phyloP scores from a whole-genome alignment of 768 basidiomycete species.

The Lepiota venenata region DNA sequence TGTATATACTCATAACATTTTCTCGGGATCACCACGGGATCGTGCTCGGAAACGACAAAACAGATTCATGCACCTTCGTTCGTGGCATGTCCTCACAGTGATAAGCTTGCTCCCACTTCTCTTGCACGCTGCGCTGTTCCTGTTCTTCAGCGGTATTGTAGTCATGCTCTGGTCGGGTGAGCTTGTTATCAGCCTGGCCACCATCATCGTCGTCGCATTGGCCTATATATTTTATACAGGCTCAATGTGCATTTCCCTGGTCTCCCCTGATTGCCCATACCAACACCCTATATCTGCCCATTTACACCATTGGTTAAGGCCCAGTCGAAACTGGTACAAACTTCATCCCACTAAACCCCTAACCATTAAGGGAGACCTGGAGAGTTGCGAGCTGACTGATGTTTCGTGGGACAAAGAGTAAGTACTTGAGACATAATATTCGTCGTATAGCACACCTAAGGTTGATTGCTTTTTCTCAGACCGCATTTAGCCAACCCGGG shows the following conservation, averaged over 20 bases:
- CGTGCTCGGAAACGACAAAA: conserved; percentile 35
- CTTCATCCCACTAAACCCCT: not conserved
- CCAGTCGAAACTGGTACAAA: not conserved
- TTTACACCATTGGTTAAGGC: conserved; percentile 21
- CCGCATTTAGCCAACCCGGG: not conserved
- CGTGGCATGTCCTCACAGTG: conserved; percentile 36
- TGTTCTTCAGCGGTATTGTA: conserved; percentile 41
- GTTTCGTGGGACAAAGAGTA: not conserved
- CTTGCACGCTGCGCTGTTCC: conserved; percentile 35
- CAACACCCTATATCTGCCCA: conserved; percentile 37
- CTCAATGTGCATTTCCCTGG: conserved; percentile 35
- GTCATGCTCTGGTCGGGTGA: conserved; percentile 37
- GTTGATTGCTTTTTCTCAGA: not conserved
- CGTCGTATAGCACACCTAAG: not conserved
- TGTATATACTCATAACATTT: conserved; percentile 24
- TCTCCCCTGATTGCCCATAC: conserved; percentile 38
- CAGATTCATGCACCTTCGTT: conserved; percentile 29
- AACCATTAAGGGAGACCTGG: not conserved
- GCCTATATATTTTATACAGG: conserved; percentile 34
- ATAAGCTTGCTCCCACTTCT: conserved; percentile 37
- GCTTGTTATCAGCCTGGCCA: conserved; percentile 27
- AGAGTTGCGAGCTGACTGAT: not conserved
- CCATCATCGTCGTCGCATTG: conserved; percentile 30
- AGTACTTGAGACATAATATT: not conserved
- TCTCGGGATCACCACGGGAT: conserved; percentile 33